phyloP scores from a whole-genome alignment of 2,329 filamentous ascomycete species.

The Venturia aucupariae region DNA sequence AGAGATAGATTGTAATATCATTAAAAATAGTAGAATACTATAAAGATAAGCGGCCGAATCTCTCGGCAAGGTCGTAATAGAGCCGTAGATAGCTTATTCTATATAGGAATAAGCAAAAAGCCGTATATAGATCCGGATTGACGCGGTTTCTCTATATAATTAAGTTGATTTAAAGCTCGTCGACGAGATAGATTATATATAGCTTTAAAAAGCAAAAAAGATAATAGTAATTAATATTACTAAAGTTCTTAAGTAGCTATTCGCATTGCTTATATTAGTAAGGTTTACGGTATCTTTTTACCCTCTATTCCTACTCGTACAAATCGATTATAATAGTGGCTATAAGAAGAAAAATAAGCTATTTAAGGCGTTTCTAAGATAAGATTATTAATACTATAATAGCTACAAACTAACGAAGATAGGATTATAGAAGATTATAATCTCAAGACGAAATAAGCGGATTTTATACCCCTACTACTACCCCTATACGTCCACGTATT shows the following conservation, averaged over 20 bases:
- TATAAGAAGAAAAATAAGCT: neutral
- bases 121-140: neutral
- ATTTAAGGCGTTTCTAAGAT: neutral
- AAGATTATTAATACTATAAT: neutral
- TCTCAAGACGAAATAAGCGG: no score
- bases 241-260: neutral
- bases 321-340: neutral
- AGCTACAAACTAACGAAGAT: neutral
- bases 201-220: neutral
- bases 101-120: neutral
- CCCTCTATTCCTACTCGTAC: neutral
- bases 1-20: neutral
- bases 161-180: neutral
- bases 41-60: neutral
- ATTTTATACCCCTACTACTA: no score
- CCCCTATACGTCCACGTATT: no score
- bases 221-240: neutral
- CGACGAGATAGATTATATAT: neutral
- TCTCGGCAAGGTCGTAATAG: neutral
- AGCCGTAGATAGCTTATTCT: neutral
- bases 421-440: neutral
- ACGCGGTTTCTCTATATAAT: neutral
- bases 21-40: neutral
- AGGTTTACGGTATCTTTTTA: neutral
- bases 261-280: neutral